Percentiles rank a stretch among this genome's conserved stretches.
These are phyloP conservation scores for Aspergillus spinulosporus DNA, from an alignment of 2,329 filamentous ascomycete genomes.

Conservation along the genomic window DNA sequence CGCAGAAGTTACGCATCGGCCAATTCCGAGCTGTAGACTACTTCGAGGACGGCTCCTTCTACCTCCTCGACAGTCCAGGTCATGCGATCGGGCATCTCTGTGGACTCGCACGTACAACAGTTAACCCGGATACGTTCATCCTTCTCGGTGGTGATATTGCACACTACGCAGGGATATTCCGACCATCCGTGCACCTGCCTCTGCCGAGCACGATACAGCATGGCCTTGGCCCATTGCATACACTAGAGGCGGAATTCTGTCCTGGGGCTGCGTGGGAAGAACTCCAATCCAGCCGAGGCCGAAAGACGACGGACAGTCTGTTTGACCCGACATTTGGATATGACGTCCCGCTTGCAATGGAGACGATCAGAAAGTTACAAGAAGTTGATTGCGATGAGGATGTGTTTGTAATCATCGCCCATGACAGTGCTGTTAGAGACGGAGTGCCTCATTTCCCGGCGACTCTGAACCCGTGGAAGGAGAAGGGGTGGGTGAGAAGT, in stretches of 20 bases:
- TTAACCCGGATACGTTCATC: conserved; percentile 26
- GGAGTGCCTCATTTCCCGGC: conserved; percentile 31
- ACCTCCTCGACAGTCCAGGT: conserved; percentile 46
- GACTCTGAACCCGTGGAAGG: conserved; percentile 32
- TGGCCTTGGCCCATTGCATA: not conserved
- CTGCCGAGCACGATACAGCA: not conserved
- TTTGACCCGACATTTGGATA: conserved; percentile 26
- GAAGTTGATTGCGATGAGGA: conserved; percentile 29
- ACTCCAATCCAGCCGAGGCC: conserved; percentile 17
- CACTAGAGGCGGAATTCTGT: conserved; percentile 7
- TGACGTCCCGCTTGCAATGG: conserved; percentile 27
- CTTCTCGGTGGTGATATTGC: conserved; percentile 31
- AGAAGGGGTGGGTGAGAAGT: conserved; percentile 25
- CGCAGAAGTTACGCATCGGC: conserved; percentile 27
- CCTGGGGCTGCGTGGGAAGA: conserved; percentile 15
- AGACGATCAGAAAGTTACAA: conserved; percentile 24
- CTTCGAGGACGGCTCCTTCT: conserved; percentile 59
- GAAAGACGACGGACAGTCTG: conserved; percentile 16
- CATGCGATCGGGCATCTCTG: conserved; percentile 39
- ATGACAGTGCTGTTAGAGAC: conserved; percentile 28
- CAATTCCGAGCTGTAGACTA: conserved; percentile 48
- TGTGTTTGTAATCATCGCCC: conserved; percentile 34
- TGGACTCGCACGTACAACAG: conserved; percentile 29
- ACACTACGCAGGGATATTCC: conserved; percentile 30
- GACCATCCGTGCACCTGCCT: conserved; percentile 30